phyloP scores from a whole-genome alignment of 129 eudicot species.

The Artemisia argyi region DNA sequence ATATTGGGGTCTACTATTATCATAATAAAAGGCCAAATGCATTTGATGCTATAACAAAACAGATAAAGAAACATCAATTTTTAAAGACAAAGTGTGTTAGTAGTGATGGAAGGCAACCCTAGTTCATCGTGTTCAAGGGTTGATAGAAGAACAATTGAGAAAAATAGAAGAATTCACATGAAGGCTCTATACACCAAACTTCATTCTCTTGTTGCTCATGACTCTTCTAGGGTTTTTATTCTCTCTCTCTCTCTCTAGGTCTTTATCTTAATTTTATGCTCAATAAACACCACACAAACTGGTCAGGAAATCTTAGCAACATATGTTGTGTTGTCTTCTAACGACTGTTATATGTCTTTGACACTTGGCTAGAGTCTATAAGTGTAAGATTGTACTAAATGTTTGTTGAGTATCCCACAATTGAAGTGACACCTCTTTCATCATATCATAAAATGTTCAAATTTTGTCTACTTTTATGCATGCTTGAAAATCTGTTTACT shows the following conservation, averaged over 20 bases:
- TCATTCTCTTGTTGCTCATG: slow-evolving; percentile 61
- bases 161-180: slow-evolving; percentile 75
- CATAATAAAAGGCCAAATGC: background rate
- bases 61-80: background rate
- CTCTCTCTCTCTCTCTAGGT: slow-evolving; percentile 13
- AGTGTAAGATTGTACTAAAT: background rate
- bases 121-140: slow-evolving; percentile 50
- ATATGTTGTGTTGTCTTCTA: background rate
- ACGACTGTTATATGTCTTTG: background rate
- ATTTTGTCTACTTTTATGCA: no score
- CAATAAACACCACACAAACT: background rate
- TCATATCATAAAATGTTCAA: no score
- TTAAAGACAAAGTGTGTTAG: background rate
- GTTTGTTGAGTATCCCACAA: background rate
- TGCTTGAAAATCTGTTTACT: no score
- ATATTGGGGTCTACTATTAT: slow-evolving; percentile 12
- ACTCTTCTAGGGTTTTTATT: slow-evolving; percentile 47
- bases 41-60: slow-evolving; percentile 4
- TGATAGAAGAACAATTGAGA: slow-evolving; percentile 76
- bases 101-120: slow-evolving; percentile 41
- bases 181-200: slow-evolving; percentile 66
- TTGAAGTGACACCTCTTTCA: no score
- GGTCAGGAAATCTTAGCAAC: background rate
- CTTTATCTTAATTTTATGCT: background rate
- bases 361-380: background rate